Conservation (phyloP, 2,329 filamentous ascomycete species). For the Diaporthe sp. region DNA sequence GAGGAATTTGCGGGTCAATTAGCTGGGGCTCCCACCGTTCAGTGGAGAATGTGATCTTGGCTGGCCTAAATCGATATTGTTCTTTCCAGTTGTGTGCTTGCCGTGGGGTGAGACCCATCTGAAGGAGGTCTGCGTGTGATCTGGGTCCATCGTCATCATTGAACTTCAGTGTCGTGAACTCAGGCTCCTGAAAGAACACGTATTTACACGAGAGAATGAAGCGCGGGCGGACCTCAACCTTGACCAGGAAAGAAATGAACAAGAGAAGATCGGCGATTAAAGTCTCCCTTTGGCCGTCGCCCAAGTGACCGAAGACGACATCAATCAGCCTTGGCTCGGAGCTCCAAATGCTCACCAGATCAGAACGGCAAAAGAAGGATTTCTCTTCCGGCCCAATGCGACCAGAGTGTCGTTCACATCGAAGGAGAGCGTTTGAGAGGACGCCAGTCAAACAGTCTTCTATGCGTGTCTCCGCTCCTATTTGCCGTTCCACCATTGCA, state of each 20-base stretch:
- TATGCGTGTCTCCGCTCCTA: constrained; percentile 23
- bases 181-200: background rate
- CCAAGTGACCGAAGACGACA: constrained; percentile 23
- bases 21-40: constrained; percentile 33
- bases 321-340: constrained; percentile 1
- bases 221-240: constrained; percentile 1
- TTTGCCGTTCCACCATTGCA: too few relatives aligned
- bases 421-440: background rate
- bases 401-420: background rate
- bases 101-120: constrained; percentile 5
- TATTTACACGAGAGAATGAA: constrained; percentile 12
- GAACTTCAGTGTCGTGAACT: background rate
- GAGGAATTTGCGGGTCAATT: constrained; percentile 12
- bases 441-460: constrained; percentile 1
- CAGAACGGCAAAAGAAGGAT: constrained; percentile 37
- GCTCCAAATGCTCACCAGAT: constrained; percentile 20
- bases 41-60: constrained; percentile 29
- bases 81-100: constrained; percentile 30
- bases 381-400: background rate
- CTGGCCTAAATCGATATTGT: constrained; percentile 38
- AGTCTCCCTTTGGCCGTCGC: background rate
- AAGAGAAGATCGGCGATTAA: constrained; percentile 9
- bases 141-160: constrained; percentile 24
- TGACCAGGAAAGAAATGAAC: constrained; percentile 37
- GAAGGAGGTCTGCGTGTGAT: background rate